Percentiles rank a stretch among this genome's conserved stretches.
Conservation (phyloP, 768 basidiomycete species). For the Kwoniella sp. region DNA sequence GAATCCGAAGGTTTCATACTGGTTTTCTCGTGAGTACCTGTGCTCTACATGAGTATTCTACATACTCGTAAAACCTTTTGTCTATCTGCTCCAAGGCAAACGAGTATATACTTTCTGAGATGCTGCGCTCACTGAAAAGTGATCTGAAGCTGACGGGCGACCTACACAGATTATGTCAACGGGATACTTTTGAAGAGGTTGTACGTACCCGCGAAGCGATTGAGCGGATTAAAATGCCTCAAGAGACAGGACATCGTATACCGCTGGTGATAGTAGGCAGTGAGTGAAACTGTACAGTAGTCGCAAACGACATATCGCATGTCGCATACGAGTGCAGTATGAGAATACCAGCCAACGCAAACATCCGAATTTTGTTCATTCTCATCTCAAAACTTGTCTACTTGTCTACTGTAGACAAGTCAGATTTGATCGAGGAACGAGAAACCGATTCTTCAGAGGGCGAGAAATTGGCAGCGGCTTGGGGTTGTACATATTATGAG, state of each 20-base stretch:
- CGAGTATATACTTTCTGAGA: no score
- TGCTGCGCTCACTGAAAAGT: no score
- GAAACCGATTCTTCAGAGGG: slow-evolving; percentile 63
- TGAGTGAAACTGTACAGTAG: no score
- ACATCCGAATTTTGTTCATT: no score
- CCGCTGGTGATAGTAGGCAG: slow-evolving; percentile 87
- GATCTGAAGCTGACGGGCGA: no score
- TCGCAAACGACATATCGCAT: no score
- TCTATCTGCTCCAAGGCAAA: no score
- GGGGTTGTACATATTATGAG: slow-evolving; percentile 36
- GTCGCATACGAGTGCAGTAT: no score
- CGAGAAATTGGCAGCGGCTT: slow-evolving; percentile 25
- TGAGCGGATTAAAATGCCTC: slow-evolving; percentile 70
- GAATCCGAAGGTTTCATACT: slow-evolving; percentile 47
- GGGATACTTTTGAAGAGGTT: slow-evolving; percentile 76
- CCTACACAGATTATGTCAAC: slow-evolving; percentile 69
- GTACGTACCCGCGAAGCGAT: slow-evolving; percentile 80
- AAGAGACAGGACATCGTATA: slow-evolving; percentile 59
- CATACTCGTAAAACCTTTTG: no score
- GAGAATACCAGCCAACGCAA: no score
- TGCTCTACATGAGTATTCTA: no score
- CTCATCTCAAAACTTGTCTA: no score
- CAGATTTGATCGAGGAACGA: slow-evolving; percentile 76
- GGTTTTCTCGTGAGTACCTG: slow-evolving; percentile 61
- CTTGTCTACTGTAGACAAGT: slow-evolving; percentile 38